Percentiles rank a stretch among this genome's conserved stretches.
Conservation (phyloP, 495 filamentous ascomycete species). For the Cercophora samala region DNA sequence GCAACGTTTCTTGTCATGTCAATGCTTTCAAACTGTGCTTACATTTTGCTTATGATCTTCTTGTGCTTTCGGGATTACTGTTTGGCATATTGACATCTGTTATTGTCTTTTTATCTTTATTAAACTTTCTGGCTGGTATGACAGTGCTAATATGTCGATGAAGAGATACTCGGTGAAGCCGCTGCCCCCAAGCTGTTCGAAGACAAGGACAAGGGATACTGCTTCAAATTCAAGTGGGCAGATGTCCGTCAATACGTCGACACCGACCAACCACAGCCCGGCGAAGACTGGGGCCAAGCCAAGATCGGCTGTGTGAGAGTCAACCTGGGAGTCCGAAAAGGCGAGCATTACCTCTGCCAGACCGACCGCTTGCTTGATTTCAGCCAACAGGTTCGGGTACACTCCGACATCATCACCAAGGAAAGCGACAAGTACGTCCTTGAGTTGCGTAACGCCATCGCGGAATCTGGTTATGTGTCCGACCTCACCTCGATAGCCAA, state of each 20-base stretch:
- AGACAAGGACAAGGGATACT: conserved; percentile 29
- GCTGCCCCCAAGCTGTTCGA: background rate
- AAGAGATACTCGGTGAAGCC: background rate
- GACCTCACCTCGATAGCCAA: conserved; percentile 74
- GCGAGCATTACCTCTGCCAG: conserved; percentile 74
- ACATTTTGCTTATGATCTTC: background rate
- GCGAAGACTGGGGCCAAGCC: conserved; percentile 8
- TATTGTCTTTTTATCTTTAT: background rate
- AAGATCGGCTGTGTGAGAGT: conserved; percentile 34
- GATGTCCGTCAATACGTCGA: conserved; percentile 61
- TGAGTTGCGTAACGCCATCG: conserved; percentile 50
- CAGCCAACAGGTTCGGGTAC: conserved; percentile 47
- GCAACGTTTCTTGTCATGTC: background rate
- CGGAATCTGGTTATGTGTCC: conserved; percentile 61
- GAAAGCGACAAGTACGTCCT: conserved; percentile 72
- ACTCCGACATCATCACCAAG: conserved; percentile 71
- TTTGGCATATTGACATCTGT: too few relatives aligned
- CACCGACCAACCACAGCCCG: background rate
- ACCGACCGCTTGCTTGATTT: conserved; percentile 79
- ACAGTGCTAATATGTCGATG: background rate
- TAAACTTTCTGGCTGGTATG: background rate
- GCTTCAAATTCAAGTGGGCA: conserved; percentile 61
- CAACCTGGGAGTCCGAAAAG: conserved; percentile 72
- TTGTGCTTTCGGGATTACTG: too few relatives aligned
- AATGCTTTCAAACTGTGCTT: background rate